Evolutionary conservation across 208 protist species (phyloP).

Genomic region (Trypanosoma boissoni): DNA sequence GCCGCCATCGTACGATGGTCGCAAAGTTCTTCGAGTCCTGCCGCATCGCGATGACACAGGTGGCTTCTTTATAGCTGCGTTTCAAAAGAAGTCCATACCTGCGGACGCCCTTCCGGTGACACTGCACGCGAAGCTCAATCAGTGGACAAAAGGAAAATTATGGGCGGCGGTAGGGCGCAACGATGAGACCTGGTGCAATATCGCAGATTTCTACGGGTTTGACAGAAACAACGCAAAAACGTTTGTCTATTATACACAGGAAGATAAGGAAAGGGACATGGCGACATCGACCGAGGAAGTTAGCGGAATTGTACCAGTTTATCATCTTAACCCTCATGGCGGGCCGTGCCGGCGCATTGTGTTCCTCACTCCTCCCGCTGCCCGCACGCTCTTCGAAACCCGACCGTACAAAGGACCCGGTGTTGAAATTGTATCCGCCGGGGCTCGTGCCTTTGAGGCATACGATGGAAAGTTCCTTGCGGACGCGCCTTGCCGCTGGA

Average conservation of each 20-base stretch:
- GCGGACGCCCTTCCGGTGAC: constrained; percentile 34
- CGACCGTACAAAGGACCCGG: constrained; percentile 88
- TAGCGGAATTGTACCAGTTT: constrained; percentile 69
- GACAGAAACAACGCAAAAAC: constrained; percentile 30
- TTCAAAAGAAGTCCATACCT: constrained; percentile 66
- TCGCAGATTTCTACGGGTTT: constrained; percentile 75
- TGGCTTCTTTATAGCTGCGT: constrained; percentile 89
- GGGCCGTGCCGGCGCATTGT: constrained; percentile 70
- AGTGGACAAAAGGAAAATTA: constrained; percentile 86
- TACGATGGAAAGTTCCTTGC: constrained; percentile 79
- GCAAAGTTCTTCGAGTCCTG: constrained; percentile 78
- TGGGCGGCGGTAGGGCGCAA: constrained; percentile 63
- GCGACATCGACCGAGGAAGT: neutral
- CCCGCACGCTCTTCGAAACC: constrained; percentile 64
- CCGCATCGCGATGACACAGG: constrained; percentile 88
- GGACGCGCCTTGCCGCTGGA: constrained; percentile 74
- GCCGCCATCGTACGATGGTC: constrained; percentile 55
- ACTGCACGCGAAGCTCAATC: constrained; percentile 72
- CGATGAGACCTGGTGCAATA: constrained; percentile 71
- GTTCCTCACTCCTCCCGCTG: constrained; percentile 65
- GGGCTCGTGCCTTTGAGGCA: constrained; percentile 80
- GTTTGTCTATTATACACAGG: constrained; percentile 40
- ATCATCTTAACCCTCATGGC: constrained; percentile 85
- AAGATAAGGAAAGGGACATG: neutral
- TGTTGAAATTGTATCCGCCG: constrained; percentile 83